Conservation (phyloP, 1,139 yeast species). For the Nadsonia commutata region DNA sequence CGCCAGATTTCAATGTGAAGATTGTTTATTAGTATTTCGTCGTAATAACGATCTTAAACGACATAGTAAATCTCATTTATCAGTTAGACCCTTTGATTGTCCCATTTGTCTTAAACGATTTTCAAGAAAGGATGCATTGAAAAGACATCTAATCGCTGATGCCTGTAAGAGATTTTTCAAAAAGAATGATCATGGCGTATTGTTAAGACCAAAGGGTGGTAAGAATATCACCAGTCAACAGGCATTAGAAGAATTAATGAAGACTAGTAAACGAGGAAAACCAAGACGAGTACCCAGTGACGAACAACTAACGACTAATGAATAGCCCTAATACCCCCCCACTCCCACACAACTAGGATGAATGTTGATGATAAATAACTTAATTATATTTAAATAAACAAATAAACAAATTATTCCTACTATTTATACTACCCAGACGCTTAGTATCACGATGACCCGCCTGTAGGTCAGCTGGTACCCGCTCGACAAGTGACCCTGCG, state of each 20-base stretch:
- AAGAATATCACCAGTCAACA: not conserved
- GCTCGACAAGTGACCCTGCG: no score
- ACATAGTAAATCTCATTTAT: slow-evolving; percentile 5
- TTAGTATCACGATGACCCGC: no score
- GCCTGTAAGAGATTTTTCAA: slow-evolving; percentile 5
- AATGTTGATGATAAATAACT: no score
- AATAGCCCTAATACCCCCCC: no score
- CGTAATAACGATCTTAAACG: slow-evolving; percentile 5
- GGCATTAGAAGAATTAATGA: not conserved
- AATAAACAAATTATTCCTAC: no score
- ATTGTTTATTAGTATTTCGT: slow-evolving; percentile 4
- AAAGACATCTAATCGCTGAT: slow-evolving; percentile 5
- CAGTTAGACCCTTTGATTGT: slow-evolving; percentile 6
- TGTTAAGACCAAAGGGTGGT: not conserved
- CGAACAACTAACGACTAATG: no score
- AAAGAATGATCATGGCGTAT: not conserved
- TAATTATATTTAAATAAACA: no score
- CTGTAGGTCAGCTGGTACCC: no score
- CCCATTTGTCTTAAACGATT: slow-evolving; percentile 6
- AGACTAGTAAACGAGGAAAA: not conserved
- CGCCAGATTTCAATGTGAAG: slow-evolving; percentile 6
- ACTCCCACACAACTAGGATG: no score
- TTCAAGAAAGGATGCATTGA: slow-evolving; percentile 6
- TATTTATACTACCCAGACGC: no score
- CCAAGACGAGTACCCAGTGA: no score